Evolutionary conservation across 495 filamentous ascomycete species (phyloP), one percentile per base, ranked within the genome.

Genomic region (Aspergillus sclerotiicarbonarius): DNA sequence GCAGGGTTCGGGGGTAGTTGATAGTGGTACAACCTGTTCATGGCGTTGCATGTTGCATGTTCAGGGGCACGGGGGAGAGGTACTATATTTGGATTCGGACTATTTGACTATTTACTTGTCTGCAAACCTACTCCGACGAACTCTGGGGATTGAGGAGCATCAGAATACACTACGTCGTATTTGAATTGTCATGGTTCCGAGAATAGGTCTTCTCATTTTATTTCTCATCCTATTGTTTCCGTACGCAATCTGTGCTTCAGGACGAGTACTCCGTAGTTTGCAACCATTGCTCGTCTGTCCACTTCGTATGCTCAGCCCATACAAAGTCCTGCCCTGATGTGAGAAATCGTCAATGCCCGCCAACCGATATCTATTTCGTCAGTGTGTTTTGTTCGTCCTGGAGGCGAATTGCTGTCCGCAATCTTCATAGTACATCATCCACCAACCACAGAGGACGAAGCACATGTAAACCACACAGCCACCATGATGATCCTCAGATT

Each of bases 81-180:
- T 41, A 39, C 51, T 41, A 53, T 41, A 53, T 41, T 53, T 53
- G 33, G 51, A 41, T 25, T 13, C 25, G 32, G 51, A 41, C 37
- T 41, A 41, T 12, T n/a, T n/a, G 51, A 25, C 32, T 1, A 43
- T 53, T 25, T 35, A 41, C 13, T 41, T 41, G 13, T n/a, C 37
- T n/a, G 15, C 13, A 4, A 41, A n/a, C 13, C 25, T 25, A n/a
- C n/a, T n/a, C n/a, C n/a, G n/a, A n/a, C n/a, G n/a, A n/a, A n/a
- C n/a, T n/a, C n/a, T n/a, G n/a, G n/a, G n/a, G 9, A 37, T 37
- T 8, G 10, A 12, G 31, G 31, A 37, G 9, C 35, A 13, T 37
- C 10, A 37, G 35, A 12, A n/a, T n/a, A n/a, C n/a, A n/a, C n/a
- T n/a, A 41, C 12, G n/a, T 41, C n/a, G 8, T n/a, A 41, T 6